These are phyloP conservation scores for Fusarium tanahbumbuense DNA, from an alignment of 2,329 filamentous ascomycete species.

Conservation along the genomic window DNA sequence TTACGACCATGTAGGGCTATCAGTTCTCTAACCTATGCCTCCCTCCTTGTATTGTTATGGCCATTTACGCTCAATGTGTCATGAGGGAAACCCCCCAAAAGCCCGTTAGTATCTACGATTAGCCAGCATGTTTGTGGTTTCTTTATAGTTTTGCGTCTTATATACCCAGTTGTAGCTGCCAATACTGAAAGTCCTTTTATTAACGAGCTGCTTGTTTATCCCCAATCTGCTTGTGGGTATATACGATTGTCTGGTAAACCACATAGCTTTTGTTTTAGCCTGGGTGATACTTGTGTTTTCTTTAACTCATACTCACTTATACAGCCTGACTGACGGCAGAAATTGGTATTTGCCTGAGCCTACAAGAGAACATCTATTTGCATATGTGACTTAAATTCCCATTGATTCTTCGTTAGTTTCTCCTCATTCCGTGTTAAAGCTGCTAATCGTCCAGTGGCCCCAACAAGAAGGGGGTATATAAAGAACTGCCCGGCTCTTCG, in stretches of 20 bases:
- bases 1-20: background rate
- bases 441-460: background rate
- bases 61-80: background rate
- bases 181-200: background rate
- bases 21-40: background rate
- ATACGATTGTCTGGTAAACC: background rate
- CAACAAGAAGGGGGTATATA: background rate
- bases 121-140: slow-evolving; percentile 1
- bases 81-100: background rate
- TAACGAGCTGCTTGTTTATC: background rate
- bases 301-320: background rate
- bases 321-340: background rate
- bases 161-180: slow-evolving; percentile 16
- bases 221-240: background rate
- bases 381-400: background rate
- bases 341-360: background rate
- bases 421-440: background rate
- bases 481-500: background rate
- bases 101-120: background rate
- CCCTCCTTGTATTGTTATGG: background rate
- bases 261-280: background rate
- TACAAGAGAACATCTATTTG: background rate
- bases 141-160: slow-evolving; percentile 2
- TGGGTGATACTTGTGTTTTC: background rate
- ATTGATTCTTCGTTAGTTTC: background rate